Evolutionary conservation across 2,329 filamentous ascomycete species (phyloP).

Genomic region (Colletotrichum spaethianum): DNA sequence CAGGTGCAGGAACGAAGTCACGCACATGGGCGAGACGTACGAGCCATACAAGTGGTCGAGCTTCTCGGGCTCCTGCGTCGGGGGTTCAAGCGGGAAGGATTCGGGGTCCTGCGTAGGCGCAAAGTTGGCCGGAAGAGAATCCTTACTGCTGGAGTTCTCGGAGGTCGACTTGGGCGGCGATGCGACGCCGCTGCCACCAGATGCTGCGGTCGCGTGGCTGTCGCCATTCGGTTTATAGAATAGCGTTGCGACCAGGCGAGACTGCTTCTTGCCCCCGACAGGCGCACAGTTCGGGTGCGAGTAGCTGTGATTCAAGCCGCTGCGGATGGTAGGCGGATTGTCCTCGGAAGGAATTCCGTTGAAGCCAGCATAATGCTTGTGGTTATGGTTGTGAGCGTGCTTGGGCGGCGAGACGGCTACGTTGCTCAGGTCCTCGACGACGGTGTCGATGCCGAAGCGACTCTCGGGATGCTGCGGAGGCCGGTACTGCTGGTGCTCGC

Average conservation of each 20-base stretch:
- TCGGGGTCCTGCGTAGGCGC: conserved; percentile 71
- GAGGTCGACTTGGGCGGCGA: conserved; percentile 52
- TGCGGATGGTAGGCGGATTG: conserved; percentile 72
- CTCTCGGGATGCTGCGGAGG: conserved; percentile 68
- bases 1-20: conserved; percentile 76
- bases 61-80: conserved; percentile 69
- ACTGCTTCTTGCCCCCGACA: conserved; percentile 60
- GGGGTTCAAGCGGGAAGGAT: conserved; percentile 73
- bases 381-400: conserved; percentile 17
- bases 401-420: conserved; percentile 53
- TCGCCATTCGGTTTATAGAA: conserved; percentile 69
- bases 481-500: conserved; percentile 75
- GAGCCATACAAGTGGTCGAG: conserved; percentile 77
- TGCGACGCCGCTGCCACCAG: conserved; percentile 48
- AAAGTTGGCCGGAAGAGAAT: conserved; percentile 66
- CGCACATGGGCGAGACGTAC: conserved; percentile 75
- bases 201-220: background rate
- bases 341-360: conserved; percentile 73
- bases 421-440: conserved; percentile 69
- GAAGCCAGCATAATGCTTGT: conserved; percentile 63
- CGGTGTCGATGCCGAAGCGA: conserved; percentile 75
- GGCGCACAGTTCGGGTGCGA: conserved; percentile 76
- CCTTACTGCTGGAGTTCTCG: conserved; percentile 54
- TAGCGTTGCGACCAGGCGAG: conserved; percentile 73
- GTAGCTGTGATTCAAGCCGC: conserved; percentile 73